phyloP scores from a whole-genome alignment of 164 flowering plant genomes.

The Protea cynaroides region DNA sequence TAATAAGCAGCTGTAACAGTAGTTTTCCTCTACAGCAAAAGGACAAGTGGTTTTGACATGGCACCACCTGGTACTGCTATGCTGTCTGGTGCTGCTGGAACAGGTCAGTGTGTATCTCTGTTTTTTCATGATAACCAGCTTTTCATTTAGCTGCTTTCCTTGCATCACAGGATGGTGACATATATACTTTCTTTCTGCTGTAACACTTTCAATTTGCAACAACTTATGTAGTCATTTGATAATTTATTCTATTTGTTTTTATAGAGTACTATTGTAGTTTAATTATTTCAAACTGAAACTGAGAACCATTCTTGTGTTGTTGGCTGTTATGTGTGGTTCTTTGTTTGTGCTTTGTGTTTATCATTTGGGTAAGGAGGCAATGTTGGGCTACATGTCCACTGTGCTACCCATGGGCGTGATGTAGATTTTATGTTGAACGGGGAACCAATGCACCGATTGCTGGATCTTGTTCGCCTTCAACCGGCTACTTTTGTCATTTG shows the following conservation, averaged over 20 bases:
- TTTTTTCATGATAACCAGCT: background rate
- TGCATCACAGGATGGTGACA: background rate
- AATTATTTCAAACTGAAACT: slow-evolving; percentile 41
- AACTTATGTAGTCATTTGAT: slow-evolving; percentile 2
- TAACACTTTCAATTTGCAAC: slow-evolving; percentile 2
- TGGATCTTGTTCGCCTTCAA: slow-evolving; percentile 68
- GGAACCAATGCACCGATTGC: slow-evolving; percentile 53
- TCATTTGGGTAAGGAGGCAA: slow-evolving; percentile 69
- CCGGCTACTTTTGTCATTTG: slow-evolving; percentile 49
- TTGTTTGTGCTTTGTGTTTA: slow-evolving; percentile 53
- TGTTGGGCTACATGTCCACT: slow-evolving; percentile 60
- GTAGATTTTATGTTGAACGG: slow-evolving; percentile 54
- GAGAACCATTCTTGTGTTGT: slow-evolving; percentile 64
- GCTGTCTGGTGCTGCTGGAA: slow-evolving; percentile 34
- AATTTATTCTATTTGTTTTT: slow-evolving; percentile 11
- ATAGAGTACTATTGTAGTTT: slow-evolving; percentile 13
- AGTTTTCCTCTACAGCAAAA: slow-evolving; percentile 40
- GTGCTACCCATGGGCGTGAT: slow-evolving; percentile 49
- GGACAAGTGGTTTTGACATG: slow-evolving; percentile 85
- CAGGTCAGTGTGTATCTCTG: slow-evolving; percentile 32
- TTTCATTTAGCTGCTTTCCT: background rate
- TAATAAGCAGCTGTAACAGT: slow-evolving; percentile 2
- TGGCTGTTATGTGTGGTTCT: slow-evolving; percentile 69
- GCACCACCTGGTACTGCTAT: slow-evolving; percentile 50
- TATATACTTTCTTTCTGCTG: no score